phyloP scores from a whole-genome alignment of 2,329 filamentous ascomycete genomes.

The Diplodia intermedia region DNA sequence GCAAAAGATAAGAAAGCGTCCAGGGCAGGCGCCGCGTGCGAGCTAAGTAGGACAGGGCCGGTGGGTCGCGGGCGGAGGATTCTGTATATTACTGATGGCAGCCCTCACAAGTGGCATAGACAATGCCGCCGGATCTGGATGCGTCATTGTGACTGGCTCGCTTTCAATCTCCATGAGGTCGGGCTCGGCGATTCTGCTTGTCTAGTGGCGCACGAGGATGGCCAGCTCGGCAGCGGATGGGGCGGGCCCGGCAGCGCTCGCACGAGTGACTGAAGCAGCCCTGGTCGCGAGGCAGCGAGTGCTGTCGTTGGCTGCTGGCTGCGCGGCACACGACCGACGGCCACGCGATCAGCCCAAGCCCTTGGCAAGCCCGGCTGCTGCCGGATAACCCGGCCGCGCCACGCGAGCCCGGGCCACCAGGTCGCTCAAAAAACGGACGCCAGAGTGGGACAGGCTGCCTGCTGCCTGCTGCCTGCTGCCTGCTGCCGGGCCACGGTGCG shows the following conservation, averaged over 20 bases:
- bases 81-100: background rate
- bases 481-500: no score
- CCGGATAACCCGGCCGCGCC: slow-evolving; percentile 31
- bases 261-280: slow-evolving; percentile 5
- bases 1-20: background rate
- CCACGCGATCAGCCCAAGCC: slow-evolving; percentile 9
- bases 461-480: background rate
- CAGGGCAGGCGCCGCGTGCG: background rate
- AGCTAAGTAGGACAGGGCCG: slow-evolving; percentile 11
- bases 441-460: no score
- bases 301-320: slow-evolving; percentile 9
- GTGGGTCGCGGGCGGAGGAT: slow-evolving; percentile 14
- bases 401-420: slow-evolving; percentile 17
- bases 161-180: background rate
- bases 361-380: background rate
- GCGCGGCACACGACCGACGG: slow-evolving; percentile 10
- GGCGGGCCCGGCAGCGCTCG: slow-evolving; percentile 5
- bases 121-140: background rate
- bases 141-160: slow-evolving; percentile 22
- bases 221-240: slow-evolving; percentile 17
- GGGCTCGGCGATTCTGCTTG: background rate
- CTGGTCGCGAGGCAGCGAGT: background rate
- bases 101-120: background rate
- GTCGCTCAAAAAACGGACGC: slow-evolving; percentile 17
- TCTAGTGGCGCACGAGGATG: background rate